A percentile compares a stretch with the other conserved stretches of the same genome.
phyloP scores from a whole-genome alignment of 2,329 filamentous ascomycete genomes.

The Xylaria sp. region DNA sequence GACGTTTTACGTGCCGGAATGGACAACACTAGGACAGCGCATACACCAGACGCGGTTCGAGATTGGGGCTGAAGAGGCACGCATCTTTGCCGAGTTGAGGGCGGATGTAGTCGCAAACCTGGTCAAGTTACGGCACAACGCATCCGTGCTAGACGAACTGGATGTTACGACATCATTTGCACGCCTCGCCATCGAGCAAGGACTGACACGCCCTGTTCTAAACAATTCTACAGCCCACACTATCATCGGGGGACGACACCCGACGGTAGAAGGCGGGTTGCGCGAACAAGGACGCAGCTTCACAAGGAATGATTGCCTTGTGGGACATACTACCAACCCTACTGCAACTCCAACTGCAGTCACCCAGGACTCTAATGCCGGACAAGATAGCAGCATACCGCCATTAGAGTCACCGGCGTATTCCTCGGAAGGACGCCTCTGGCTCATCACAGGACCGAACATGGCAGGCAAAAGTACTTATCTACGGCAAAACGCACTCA shows the following conservation, averaged over 20 bases:
- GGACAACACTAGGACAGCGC: conserved; percentile 81
- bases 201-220: conserved; percentile 78
- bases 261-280: conserved; percentile 88
- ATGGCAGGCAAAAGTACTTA: conserved; percentile 99
- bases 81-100: conserved; percentile 80
- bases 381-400: conserved; percentile 72
- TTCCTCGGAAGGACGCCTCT: conserved; percentile 67
- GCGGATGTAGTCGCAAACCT: conserved; percentile 82
- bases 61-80: conserved; percentile 86
- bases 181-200: conserved; percentile 77
- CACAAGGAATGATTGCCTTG: conserved; percentile 84
- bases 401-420: conserved; percentile 51
- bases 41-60: conserved; percentile 82
- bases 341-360: conserved; percentile 50
- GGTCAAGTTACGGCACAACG: conserved; percentile 87
- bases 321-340: conserved; percentile 76
- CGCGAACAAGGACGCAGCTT: conserved; percentile 83
- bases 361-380: conserved; percentile 48
- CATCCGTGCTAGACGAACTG: conserved; percentile 90
- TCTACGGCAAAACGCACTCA: conserved; percentile 92
- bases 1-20: conserved; percentile 84
- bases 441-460: conserved; percentile 86
- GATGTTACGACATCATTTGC: conserved; percentile 92
- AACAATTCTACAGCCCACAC: conserved; percentile 70
- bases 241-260: conserved; percentile 88